Percentiles rank a stretch among this genome's conserved stretches.
Conservation (phyloP, 1,284 basidiomycete genomes). For the Cryptococcus sp. region DNA sequence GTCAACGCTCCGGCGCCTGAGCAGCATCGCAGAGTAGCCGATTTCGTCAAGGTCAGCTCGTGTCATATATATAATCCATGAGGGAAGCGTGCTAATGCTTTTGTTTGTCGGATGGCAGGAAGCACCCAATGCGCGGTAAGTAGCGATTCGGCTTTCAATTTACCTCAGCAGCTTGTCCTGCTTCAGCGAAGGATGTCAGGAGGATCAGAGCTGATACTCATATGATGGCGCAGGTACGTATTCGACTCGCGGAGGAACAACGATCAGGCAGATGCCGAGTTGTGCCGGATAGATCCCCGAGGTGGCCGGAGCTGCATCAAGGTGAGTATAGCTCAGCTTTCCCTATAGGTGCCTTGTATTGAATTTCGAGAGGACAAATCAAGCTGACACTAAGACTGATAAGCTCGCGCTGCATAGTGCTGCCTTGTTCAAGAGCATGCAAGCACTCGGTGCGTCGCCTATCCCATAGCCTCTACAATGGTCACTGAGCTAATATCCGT, state of each 20-base stretch:
- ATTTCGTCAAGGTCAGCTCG: slow-evolving; percentile 43
- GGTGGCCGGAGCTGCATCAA: slow-evolving; percentile 63
- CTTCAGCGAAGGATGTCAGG: no score
- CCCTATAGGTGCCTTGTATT: background rate
- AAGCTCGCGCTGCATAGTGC: slow-evolving; percentile 70
- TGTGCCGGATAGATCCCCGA: slow-evolving; percentile 61
- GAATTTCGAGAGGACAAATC: background rate
- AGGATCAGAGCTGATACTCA: background rate
- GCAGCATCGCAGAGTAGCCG: slow-evolving; percentile 38
- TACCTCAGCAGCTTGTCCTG: no score
- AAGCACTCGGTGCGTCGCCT: slow-evolving; percentile 43
- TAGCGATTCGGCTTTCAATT: no score
- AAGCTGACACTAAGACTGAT: no score
- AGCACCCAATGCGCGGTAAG: slow-evolving; percentile 31
- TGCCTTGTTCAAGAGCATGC: slow-evolving; percentile 73
- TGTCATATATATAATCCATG: background rate
- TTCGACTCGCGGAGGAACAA: slow-evolving; percentile 50
- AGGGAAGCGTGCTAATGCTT: background rate
- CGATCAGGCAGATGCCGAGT: slow-evolving; percentile 62
- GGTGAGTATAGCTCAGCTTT: slow-evolving; percentile 53
- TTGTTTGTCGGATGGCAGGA: slow-evolving; percentile 21
- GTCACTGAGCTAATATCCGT: background rate
- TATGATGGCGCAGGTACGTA: slow-evolving; percentile 27
- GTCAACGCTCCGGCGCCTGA: slow-evolving; percentile 42
- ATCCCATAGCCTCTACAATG: background rate